Conservation (phyloP, 202 grass and related monocot genomes). For the Cymbopogon flexuosus region DNA sequence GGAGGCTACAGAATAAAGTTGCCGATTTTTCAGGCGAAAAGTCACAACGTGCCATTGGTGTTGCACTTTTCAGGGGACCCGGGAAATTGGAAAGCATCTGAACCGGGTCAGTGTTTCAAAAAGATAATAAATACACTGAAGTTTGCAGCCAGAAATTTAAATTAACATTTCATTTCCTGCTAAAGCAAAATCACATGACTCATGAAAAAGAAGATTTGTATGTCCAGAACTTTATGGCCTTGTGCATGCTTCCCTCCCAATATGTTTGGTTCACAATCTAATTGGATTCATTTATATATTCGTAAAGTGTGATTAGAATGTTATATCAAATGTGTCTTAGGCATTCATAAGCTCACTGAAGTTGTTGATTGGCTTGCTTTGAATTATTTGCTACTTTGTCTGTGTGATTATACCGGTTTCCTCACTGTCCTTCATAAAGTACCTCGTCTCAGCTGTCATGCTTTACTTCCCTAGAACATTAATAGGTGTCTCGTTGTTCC, state of each 20-base stretch:
- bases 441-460: neutral
- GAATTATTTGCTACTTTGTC: slow-evolving; percentile 3
- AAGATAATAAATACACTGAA: neutral
- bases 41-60: slow-evolving; percentile 23
- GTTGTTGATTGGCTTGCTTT: slow-evolving; percentile 3
- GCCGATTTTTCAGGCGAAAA: slow-evolving; percentile 12
- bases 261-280: slow-evolving; percentile 10
- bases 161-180: slow-evolving; percentile 10
- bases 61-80: slow-evolving; percentile 35
- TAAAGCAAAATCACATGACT: slow-evolving; percentile 19
- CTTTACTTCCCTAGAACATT: neutral
- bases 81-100: slow-evolving; percentile 16
- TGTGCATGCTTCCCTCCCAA: neutral
- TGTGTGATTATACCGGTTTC: neutral
- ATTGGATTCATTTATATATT: slow-evolving; percentile 11
- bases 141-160: slow-evolving; percentile 12
- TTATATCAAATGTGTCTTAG: neutral
- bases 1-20: slow-evolving; percentile 35
- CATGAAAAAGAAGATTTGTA: slow-evolving; percentile 11
- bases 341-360: slow-evolving; percentile 5
- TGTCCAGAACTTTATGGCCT: slow-evolving; percentile 24
- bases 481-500: neutral
- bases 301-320: slow-evolving; percentile 2
- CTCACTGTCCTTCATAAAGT: slow-evolving; percentile 20
- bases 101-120: neutral